Conservation (phyloP, 2,329 filamentous ascomycete species). For the Xylaria sp. region DNA sequence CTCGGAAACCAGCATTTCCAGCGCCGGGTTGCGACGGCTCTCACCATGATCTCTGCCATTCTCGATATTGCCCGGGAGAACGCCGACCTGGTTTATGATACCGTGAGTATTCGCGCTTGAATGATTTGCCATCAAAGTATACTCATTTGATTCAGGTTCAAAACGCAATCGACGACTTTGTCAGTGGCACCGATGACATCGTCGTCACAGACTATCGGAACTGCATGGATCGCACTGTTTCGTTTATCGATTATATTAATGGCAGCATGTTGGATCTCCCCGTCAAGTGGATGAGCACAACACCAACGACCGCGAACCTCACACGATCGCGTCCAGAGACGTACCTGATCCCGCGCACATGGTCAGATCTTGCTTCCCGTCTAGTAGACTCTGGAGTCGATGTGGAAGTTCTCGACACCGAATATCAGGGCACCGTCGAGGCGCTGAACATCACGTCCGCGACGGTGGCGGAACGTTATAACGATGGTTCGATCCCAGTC, state of each 20-base stretch:
- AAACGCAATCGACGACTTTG: conserved; percentile 23
- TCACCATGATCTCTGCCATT: conserved; percentile 26
- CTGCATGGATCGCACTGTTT: conserved; percentile 21
- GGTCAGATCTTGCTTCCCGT: conserved; percentile 23
- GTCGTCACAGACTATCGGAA: conserved; percentile 25
- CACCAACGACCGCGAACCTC: conserved; percentile 23
- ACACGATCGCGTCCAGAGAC: conserved; percentile 25
- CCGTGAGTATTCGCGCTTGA: conserved; percentile 12
- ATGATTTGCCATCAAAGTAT: neutral
- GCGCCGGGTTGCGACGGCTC: conserved; percentile 25
- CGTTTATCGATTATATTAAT: conserved; percentile 23
- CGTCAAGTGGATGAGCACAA: conserved; percentile 24
- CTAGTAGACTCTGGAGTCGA: conserved; percentile 22
- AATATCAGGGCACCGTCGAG: conserved; percentile 24
- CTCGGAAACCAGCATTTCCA: conserved; percentile 29
- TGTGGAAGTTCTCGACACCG: conserved; percentile 23
- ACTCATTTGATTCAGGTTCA: conserved; percentile 15
- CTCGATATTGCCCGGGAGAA: conserved; percentile 27
- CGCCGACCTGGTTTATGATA: conserved; percentile 21
- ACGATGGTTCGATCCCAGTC: conserved; percentile 26
- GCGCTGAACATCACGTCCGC: conserved; percentile 21
- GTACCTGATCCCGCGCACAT: conserved; percentile 26
- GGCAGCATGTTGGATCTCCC: conserved; percentile 23
- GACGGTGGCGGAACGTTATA: conserved; percentile 17
- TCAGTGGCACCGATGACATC: conserved; percentile 24